Conservation (phyloP, 768 basidiomycete genomes). For the Pleurotus djamor region DNA sequence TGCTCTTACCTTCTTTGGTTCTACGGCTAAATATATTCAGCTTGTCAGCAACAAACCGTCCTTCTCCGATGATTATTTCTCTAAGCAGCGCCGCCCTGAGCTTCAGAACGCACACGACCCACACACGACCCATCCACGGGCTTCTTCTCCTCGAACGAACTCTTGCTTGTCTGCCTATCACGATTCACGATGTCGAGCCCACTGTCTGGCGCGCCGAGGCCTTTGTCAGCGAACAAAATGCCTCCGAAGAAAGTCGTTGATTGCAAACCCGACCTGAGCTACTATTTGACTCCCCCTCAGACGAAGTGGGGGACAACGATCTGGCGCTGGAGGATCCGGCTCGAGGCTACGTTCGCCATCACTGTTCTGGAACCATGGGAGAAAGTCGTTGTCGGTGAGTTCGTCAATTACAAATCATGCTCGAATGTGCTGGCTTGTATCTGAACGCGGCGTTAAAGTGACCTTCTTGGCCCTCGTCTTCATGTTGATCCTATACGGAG, state of each 20-base stretch:
- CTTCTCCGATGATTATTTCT: not conserved
- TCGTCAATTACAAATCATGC: too few relatives aligned
- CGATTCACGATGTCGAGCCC: not conserved
- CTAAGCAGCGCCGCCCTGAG: not conserved
- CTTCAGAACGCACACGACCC: not conserved
- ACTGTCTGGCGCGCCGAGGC: not conserved
- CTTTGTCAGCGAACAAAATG: not conserved
- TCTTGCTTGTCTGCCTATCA: too few relatives aligned
- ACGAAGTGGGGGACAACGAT: constrained; percentile 22
- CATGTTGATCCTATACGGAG: constrained; percentile 34
- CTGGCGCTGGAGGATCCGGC: constrained; percentile 53
- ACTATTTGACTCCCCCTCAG: constrained; percentile 15
- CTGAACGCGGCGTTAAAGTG: constrained; percentile 21
- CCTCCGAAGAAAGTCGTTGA: not conserved
- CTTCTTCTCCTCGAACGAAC: not conserved
- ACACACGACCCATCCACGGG: not conserved
- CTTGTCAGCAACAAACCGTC: not conserved
- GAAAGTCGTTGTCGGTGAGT: constrained; percentile 57
- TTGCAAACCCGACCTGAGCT: not conserved
- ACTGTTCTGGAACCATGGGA: constrained; percentile 70
- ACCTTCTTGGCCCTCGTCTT: constrained; percentile 35
- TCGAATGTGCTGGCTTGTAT: too few relatives aligned
- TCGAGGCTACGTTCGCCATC: constrained; percentile 60
- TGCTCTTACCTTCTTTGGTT: too few relatives aligned
- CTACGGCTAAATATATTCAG: not conserved